Conservation (phyloP, 1,284 basidiomycete genomes). For the Rhodotorula sp. region DNA sequence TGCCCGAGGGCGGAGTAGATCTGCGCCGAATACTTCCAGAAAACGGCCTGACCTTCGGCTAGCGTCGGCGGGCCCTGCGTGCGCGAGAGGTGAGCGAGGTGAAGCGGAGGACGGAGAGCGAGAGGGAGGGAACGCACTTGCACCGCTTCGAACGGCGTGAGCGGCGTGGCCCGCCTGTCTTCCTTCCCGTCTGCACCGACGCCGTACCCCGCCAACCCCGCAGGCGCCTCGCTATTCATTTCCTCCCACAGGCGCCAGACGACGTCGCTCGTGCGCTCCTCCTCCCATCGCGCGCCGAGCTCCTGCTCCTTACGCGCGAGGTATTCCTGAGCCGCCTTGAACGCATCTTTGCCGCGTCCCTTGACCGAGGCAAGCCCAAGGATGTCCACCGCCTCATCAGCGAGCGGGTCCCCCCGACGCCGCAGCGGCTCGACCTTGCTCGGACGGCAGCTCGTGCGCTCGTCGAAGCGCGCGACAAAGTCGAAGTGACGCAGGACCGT, state of each 20-base stretch:
- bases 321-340: constrained; percentile 28
- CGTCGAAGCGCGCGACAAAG: constrained; percentile 22
- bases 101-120: not conserved
- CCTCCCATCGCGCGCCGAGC: constrained; percentile 7
- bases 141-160: constrained; percentile 3
- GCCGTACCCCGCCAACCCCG: not conserved
- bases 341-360: constrained; percentile 34
- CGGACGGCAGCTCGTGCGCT: constrained; percentile 1
- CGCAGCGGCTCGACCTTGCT: constrained; percentile 31
- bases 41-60: constrained; percentile 43
- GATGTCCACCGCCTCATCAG: constrained; percentile 39
- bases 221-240: constrained; percentile 33
- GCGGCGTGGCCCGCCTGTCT: constrained; percentile 1
- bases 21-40: constrained; percentile 40
- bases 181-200: not conserved
- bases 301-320: constrained; percentile 9
- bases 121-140: not conserved
- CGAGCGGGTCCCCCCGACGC: constrained; percentile 25
- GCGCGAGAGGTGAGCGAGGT: not conserved
- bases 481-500: constrained; percentile 22
- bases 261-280: constrained; percentile 13
- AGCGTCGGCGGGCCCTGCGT: constrained; percentile 14
- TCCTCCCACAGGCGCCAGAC: constrained; percentile 37
- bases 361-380: constrained; percentile 26
- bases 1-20: constrained; percentile 44